These are phyloP conservation scores for Senecio squalidus DNA, from an alignment of 140 eudicot genomes.

Conservation along the genomic window DNA sequence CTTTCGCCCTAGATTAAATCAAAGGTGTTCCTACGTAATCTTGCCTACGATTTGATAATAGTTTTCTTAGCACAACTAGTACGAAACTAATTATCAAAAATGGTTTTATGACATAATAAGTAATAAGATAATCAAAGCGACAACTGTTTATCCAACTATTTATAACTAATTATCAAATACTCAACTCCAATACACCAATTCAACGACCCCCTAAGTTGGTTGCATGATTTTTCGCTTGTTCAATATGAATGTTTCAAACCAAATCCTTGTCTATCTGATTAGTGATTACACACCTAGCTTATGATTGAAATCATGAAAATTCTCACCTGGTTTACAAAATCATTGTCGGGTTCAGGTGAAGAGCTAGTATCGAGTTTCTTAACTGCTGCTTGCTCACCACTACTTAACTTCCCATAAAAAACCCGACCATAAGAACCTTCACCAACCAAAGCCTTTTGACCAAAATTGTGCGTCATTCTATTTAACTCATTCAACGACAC, in stretches of 20 bases:
- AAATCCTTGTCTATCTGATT: no score
- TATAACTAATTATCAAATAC: neutral
- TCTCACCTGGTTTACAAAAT: constrained; percentile 61
- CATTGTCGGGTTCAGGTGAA: constrained; percentile 63
- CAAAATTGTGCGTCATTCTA: constrained; percentile 59
- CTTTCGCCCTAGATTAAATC: no score
- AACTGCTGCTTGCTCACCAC: constrained; percentile 52
- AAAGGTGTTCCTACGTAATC: no score
- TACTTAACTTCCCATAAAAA: constrained; percentile 48
- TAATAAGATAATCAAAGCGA: no score
- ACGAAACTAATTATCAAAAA: no score
- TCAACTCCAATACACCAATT: constrained; percentile 1
- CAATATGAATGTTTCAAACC: neutral
- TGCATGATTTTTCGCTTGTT: no score
- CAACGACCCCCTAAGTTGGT: neutral
- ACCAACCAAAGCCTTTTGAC: constrained; percentile 58
- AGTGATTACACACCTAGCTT: no score
- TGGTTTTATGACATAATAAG: no score
- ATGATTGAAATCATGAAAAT: neutral
- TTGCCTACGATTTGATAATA: no score
- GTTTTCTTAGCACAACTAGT: no score
- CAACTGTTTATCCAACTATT: no score
- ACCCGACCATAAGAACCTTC: constrained; percentile 90
- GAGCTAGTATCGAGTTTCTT: constrained; percentile 75
- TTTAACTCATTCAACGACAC: constrained; percentile 59